Evolutionary conservation across 2,329 filamentous ascomycete genomes (phyloP).

Genomic region (Phialemoniopsis sp.): DNA sequence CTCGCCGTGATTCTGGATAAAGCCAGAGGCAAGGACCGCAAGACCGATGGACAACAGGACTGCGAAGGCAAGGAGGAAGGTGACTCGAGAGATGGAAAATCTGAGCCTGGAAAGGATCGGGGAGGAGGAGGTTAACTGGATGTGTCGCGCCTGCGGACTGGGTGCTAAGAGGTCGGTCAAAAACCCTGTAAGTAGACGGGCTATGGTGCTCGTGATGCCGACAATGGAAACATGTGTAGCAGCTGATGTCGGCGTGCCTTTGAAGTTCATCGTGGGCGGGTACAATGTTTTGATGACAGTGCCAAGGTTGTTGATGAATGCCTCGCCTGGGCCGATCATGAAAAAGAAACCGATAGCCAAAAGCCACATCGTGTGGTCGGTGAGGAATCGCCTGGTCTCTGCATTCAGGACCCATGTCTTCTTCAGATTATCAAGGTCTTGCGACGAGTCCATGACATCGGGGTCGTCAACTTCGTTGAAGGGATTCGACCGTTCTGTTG

Average conservation of each 20-base stretch:
- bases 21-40: conserved; percentile 71
- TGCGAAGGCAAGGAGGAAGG: conserved; percentile 74
- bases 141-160: conserved; percentile 55
- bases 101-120: conserved; percentile 16
- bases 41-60: conserved; percentile 72
- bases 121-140: conserved; percentile 36
- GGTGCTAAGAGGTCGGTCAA: conserved; percentile 83
- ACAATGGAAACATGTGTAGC: conserved; percentile 92
- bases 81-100: conserved; percentile 70
- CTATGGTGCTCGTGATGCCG: conserved; percentile 83
- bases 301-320: conserved; percentile 96
- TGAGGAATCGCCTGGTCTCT: conserved; percentile 80
- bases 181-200: conserved; percentile 83
- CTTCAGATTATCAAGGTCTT: conserved; percentile 44
- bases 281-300: conserved; percentile 88
- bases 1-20: conserved; percentile 67
- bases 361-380: conserved; percentile 93
- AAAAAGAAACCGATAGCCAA: conserved; percentile 89
- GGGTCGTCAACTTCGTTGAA: conserved; percentile 40
- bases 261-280: conserved; percentile 43
- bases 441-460: conserved; percentile 30
- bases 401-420: conserved; percentile 90
- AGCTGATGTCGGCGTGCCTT: conserved; percentile 51
- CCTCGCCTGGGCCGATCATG: conserved; percentile 91
- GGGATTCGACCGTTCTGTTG: conserved; percentile 34